Evolutionary conservation across 2,329 filamentous ascomycete species (phyloP), one percentile per base, ranked within the genome.

Genomic region (Drechslerella stenobrocha): DNA sequence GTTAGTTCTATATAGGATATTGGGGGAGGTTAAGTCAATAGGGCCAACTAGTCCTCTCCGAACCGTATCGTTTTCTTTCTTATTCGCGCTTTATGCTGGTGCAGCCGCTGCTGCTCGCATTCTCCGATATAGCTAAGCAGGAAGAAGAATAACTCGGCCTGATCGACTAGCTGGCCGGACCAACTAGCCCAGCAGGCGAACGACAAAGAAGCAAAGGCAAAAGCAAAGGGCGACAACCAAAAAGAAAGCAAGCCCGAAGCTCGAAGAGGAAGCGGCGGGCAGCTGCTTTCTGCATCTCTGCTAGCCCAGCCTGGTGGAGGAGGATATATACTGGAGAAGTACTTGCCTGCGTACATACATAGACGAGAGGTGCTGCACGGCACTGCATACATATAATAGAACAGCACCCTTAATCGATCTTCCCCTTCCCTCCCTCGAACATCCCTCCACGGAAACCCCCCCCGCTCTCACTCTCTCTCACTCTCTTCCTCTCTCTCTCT

Each of bases 1-100:
- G 24, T 23, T 13, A 42, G 42, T 40, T 30, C 5, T 30, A 30
- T 44, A 18, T n/a, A 56, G 45, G 70, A 67, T 69, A n/a, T n/a
- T n/a, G n/a, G n/a, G n/a, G n/a, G n/a, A n/a, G n/a, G n/a, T n/a
- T n/a, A n/a, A n/a, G n/a, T n/a, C n/a, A n/a, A n/a, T n/a, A n/a
- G n/a, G n/a, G n/a, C n/a, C n/a, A n/a, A n/a, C n/a, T n/a, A n/a
- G n/a, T n/a, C n/a, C n/a, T n/a, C n/a, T n/a, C n/a, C n/a, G n/a
- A n/a, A n/a, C n/a, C n/a, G n/a, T n/a, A 63, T 58, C 71, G 70
- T 70, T 70, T 64, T 64, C 70, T 72, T 72, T 70, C 72, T 71
- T 64, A 65, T 46, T 60, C 59, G 58, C 45, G 63, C 52, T 51
- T 59, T 58, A 52, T 56, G 58, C 45, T n/a, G n/a, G n/a, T n/a